Percentiles rank a stretch among this genome's conserved stretches.
Conservation (phyloP, 2,329 filamentous ascomycete species). For the Magnaporthales sp. region DNA sequence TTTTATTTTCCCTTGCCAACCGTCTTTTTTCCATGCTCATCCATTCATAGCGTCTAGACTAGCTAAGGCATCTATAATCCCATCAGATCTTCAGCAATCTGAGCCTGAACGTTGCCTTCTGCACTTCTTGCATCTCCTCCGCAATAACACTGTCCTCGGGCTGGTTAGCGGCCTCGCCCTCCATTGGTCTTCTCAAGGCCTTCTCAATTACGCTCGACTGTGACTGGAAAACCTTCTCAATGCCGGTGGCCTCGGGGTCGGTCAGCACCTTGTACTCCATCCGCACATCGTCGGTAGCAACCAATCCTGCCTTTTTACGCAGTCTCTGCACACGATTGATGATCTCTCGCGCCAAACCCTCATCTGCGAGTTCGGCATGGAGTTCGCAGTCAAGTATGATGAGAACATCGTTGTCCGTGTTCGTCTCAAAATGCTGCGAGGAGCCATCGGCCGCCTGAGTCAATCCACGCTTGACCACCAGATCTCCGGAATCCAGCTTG, state of each 20-base stretch:
- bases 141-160: constrained; percentile 5
- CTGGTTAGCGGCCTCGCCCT: constrained; percentile 24
- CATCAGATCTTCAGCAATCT: constrained; percentile 61
- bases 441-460: constrained; percentile 52
- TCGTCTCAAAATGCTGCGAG: constrained; percentile 71
- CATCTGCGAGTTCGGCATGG: constrained; percentile 77
- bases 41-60: background rate
- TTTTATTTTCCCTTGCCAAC: background rate
- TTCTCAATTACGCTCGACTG: constrained; percentile 66
- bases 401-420: constrained; percentile 81
- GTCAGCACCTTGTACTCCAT: constrained; percentile 84
- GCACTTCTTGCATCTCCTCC: constrained; percentile 9
- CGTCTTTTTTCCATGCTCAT: background rate
- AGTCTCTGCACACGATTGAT: constrained; percentile 88
- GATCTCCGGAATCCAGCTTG: constrained; percentile 69
- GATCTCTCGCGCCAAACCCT: constrained; percentile 85
- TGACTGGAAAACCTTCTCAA: constrained; percentile 60
- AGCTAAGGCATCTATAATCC: background rate
- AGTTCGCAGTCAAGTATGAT: constrained; percentile 70
- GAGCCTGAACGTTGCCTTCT: constrained; percentile 30
- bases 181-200: constrained; percentile 66
- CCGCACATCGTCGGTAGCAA: constrained; percentile 87
- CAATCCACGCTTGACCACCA: constrained; percentile 73
- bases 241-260: constrained; percentile 68
- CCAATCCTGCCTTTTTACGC: constrained; percentile 85